Base-by-base conservation (phyloP, 1,139 yeast species). In the Trichomonascaceae sp. region DNA sequence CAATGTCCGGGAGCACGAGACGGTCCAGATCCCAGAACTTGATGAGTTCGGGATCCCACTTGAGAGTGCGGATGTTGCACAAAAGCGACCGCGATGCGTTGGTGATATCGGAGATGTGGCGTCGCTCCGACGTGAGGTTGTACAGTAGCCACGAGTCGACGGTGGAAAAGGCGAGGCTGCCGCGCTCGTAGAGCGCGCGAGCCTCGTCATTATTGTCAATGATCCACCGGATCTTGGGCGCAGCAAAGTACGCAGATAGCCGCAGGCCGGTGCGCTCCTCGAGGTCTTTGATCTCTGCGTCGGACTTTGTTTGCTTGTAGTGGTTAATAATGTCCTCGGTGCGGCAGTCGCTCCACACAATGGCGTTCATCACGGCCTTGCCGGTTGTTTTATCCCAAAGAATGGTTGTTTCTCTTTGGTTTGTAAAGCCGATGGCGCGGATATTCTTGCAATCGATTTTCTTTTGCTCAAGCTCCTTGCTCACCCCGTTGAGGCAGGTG, bases 261-360 rank as follows among this genome's bases (percentile, higher is more conserved):
- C 95, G 95, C 49, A 87, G 70, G 11, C 97, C 97, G 49, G 84
- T 65, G 41, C 67, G 67, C 34, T 70, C 73, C 22, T 79, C 81
- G 27, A 71, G 75, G 23, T 75, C 67, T 37, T 73, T 69, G 48
- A 64, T 63, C 44, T 66, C 65, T 20, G 6, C 11, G 6, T 20
- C 9, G 11, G 23, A 20, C 23, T 20, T 20, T 8, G 23, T 20
- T 14, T 30, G 28, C 16, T 34, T 30, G 56, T 78, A 67, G 46
- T 75, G 71, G 44, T 71, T 72, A 38, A 84, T 89, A 38, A 82
- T 69, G 27, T 68, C 76, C 6, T 80, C 60, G 23, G 94, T 87
- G 53, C 97, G 71, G 28, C 93, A 80, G 59, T 87, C 97, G 41
- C 92, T 81, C 97, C 97, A 87, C 32, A 89, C 93, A 54, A 87